Evolutionary conservation across 2,329 filamentous ascomycete genomes (phyloP).

Genomic region (Fusarium newnesense): DNA sequence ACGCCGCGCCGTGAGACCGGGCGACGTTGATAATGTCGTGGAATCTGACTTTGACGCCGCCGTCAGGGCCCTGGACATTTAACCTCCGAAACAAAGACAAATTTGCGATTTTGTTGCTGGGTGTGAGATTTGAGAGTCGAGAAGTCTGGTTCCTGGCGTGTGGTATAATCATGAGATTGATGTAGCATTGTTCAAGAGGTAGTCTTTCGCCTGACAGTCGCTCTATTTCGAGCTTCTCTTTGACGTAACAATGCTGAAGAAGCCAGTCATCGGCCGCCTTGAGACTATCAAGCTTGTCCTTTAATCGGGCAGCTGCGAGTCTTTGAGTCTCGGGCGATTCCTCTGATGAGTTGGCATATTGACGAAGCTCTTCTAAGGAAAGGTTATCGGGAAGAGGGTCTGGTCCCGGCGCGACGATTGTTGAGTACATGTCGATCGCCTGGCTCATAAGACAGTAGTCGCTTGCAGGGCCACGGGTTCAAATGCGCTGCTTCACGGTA

Average conservation of each 20-base stretch:
- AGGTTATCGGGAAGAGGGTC: neutral
- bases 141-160: neutral
- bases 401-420: neutral
- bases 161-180: neutral
- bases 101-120: neutral
- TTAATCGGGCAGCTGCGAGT: neutral
- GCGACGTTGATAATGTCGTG: neutral
- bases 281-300: neutral
- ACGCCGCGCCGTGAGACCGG: neutral
- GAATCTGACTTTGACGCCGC: neutral
- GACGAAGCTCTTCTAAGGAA: too few relatives aligned
- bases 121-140: neutral
- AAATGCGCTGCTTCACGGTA: rapidly evolving
- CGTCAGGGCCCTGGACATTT: neutral
- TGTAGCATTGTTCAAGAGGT: neutral
- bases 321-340: neutral
- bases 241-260: neutral
- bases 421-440: too few relatives aligned
- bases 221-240: neutral
- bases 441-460: too few relatives aligned
- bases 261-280: neutral
- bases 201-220: neutral
- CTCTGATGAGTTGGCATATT: neutral
- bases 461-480: rapidly evolving
- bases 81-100: neutral